Evolutionary conservation across 805 yeast genomes (phyloP), one percentile per base, ranked within the genome.

Genomic region (Cyberlindnera japonica): DNA sequence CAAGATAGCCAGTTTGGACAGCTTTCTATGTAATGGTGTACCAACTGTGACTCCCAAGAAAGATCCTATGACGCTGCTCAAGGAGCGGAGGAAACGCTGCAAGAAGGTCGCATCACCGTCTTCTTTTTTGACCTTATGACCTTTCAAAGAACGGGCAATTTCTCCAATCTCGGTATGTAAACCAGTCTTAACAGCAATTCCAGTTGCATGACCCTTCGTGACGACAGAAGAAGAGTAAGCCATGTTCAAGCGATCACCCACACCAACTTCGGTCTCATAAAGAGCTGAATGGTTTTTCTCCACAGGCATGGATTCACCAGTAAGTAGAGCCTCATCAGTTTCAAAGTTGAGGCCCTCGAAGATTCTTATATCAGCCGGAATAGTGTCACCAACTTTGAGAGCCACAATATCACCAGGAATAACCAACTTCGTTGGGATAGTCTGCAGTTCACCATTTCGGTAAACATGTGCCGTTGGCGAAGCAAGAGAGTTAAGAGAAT

Each of bases 41-140:
- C 95, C 95, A 13, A 71, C 77, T 26, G 74, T 75, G 22, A 81
- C 75, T 38, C 96, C 95, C 49, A 88, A 70, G 49, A 88, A 75
- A 28, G 80, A 75, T 26, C 88, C 88, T 37, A 75, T 54, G 29
- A 76, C 66, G 51, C 81, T 79, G 43, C 69, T 72, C 27, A 70
- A 44, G 5, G 88, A 70, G 12, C 47, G 41, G 40, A 48, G 49
- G 6, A 49, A 17, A 35, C 61, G 82, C 27, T 62, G 56, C 33
- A 54, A 54, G 11, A 65, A 55, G 6, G 79, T 65, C 16, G 67
- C 64, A 5, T 41, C 47, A 5, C n/a, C n/a, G n/a, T 72, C 67
- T 34, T 68, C 69, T 38, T 65, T 67, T 62, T 45, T 68, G 68
- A 38, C 71, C 54, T 58, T 61, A 15, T 68, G 63, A 26, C 69